Conservation (phyloP, 352 stramenopile genomes). For the Phytophthora pini region DNA sequence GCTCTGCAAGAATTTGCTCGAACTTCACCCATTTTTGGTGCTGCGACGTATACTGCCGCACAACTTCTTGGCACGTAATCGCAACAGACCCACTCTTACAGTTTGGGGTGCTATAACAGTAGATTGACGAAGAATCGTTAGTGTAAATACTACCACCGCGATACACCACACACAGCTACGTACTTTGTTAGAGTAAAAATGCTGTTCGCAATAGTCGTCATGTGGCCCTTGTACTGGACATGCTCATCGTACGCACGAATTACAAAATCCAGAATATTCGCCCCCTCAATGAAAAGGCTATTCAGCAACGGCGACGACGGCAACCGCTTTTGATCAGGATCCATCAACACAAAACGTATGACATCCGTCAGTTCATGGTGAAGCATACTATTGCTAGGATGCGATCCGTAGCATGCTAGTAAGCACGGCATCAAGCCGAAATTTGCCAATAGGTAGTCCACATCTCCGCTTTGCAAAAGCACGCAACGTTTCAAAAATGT, state of each 20-base stretch:
- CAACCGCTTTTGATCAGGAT: slow-evolving; percentile 85
- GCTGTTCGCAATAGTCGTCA: slow-evolving; percentile 91
- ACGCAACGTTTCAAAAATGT: slow-evolving; percentile 87
- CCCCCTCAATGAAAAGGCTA: slow-evolving; percentile 71
- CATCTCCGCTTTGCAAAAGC: slow-evolving; percentile 74
- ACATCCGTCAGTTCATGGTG: slow-evolving; percentile 89
- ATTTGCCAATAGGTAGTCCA: slow-evolving; percentile 75
- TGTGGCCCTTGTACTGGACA: slow-evolving; percentile 89
- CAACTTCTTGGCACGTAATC: slow-evolving; percentile 83
- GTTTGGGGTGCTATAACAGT: slow-evolving; percentile 60
- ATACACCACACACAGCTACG: slow-evolving; percentile 16
- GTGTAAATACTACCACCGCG: background rate
- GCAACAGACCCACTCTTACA: slow-evolving; percentile 55
- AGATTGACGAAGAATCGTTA: slow-evolving; percentile 18
- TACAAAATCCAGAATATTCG: slow-evolving; percentile 86
- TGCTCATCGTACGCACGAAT: slow-evolving; percentile 78
- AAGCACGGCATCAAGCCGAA: slow-evolving; percentile 85
- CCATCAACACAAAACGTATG: slow-evolving; percentile 86
- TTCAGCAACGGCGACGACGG: slow-evolving; percentile 81
- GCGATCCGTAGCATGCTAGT: slow-evolving; percentile 76
- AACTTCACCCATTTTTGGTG: slow-evolving; percentile 81
- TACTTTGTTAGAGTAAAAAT: slow-evolving; percentile 90
- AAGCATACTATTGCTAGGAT: slow-evolving; percentile 84
- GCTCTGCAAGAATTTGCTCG: slow-evolving; percentile 71
- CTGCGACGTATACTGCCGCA: slow-evolving; percentile 75